phyloP scores from a whole-genome alignment of 2,329 filamentous ascomycete species.

The Pseudogymnoascus sp. region DNA sequence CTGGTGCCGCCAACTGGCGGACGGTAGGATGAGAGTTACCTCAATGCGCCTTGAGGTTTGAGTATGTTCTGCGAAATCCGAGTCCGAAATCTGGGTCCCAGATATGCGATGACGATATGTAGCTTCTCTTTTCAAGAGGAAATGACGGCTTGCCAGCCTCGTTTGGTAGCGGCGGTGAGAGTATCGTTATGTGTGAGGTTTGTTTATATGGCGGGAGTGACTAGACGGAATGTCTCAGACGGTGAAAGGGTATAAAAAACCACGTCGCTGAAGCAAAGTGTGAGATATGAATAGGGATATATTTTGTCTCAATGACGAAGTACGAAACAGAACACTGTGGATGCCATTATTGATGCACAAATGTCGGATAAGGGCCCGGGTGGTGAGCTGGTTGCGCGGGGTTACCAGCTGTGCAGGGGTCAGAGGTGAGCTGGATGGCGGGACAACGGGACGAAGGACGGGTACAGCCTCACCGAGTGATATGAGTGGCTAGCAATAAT shows the following conservation, averaged over 20 bases:
- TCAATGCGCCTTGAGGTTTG: background rate
- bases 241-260: background rate
- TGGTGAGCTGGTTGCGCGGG: conserved; percentile 10
- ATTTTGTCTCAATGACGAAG: conserved; percentile 1
- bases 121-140: background rate
- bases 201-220: background rate
- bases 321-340: conserved; percentile 6
- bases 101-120: background rate
- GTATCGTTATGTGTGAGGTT: background rate
- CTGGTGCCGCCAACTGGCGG: conserved; percentile 7
- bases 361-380: conserved; percentile 3
- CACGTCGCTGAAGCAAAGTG: background rate
- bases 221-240: background rate
- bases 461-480: background rate
- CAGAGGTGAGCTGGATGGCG: conserved; percentile 1
- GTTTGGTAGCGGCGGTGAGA: conserved; percentile 4
- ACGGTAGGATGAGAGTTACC: conserved; percentile 1
- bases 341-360: conserved; percentile 8
- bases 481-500: background rate
- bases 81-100: background rate
- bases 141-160: conserved; percentile 1
- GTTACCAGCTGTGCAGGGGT: background rate
- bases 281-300: conserved; percentile 5
- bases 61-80: background rate
- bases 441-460: conserved; percentile 8